Evolutionary conservation across 805 yeast species (phyloP).

Genomic region (Komagataella phaffii): DNA sequence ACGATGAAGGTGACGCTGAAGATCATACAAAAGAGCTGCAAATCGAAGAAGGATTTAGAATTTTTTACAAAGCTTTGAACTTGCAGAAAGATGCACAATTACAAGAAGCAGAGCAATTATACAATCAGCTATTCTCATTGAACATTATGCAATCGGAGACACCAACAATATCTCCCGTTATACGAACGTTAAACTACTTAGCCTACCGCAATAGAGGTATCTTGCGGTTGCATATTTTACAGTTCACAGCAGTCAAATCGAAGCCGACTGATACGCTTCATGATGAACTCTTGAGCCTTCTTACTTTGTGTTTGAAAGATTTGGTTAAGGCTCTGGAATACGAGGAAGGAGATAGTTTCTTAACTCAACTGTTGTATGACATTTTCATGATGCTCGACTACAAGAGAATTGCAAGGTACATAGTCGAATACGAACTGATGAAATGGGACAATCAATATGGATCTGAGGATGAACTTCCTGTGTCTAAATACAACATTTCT

Average conservation of each 20-base stretch:
- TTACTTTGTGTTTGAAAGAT: constrained; percentile 36
- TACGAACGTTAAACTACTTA: constrained; percentile 62
- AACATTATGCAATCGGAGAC: constrained; percentile 43
- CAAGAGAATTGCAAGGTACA: constrained; percentile 34
- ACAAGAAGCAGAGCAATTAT: constrained; percentile 36
- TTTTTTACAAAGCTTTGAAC: constrained; percentile 58
- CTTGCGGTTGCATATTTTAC: constrained; percentile 34
- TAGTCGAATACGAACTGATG: constrained; percentile 45
- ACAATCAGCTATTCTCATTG: constrained; percentile 50
- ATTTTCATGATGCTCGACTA: constrained; percentile 36
- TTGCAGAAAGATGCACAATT: constrained; percentile 39
- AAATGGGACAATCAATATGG: constrained; percentile 9
- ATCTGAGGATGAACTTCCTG: constrained; percentile 1
- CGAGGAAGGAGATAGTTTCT: constrained; percentile 50
- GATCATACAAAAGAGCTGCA: constrained; percentile 89
- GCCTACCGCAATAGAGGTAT: constrained; percentile 76
- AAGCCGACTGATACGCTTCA: constrained; percentile 4
- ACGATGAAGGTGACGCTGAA: constrained; percentile 70
- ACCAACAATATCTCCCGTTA: constrained; percentile 44
- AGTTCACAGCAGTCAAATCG: constrained; percentile 6
- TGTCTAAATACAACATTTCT: neutral
- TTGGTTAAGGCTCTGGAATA: constrained; percentile 50
- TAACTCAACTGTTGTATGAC: constrained; percentile 35
- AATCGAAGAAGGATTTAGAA: constrained; percentile 69
- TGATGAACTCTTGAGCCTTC: neutral